These are phyloP conservation scores for Penicillium arizonense DNA, from an alignment of 495 filamentous ascomycete species.

Conservation along the genomic window DNA sequence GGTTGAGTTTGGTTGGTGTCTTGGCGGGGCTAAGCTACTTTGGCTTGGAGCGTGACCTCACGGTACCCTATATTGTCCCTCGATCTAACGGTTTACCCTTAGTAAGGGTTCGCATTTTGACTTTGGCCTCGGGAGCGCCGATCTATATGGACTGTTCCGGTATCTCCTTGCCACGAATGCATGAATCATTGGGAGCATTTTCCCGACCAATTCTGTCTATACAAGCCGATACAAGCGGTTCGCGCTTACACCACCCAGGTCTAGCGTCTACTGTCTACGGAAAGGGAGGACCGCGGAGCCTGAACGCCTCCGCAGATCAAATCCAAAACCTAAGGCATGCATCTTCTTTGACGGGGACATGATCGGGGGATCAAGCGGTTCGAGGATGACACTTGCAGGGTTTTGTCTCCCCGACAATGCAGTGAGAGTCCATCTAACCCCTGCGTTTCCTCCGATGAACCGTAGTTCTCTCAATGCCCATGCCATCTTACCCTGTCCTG, in stretches of 20 bases:
- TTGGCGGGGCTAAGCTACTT: too few species aligned
- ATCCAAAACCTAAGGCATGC: neutral
- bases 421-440: neutral
- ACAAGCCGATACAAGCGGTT: neutral
- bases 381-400: neutral
- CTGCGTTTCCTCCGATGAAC: neutral
- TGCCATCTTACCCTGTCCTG: slow-evolving; percentile 8
- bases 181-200: neutral
- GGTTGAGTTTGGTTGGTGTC: neutral
- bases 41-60: too few species aligned
- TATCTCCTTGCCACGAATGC: neutral
- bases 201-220: neutral
- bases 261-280: too few species aligned
- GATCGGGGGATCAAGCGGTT: neutral
- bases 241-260: neutral
- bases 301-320: neutral
- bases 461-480: neutral
- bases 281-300: too few species aligned
- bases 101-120: too few species aligned
- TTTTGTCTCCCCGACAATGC: neutral
- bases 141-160: too few species aligned
- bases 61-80: too few species aligned
- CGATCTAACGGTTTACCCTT: too few species aligned
- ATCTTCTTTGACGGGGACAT: slow-evolving; percentile 1
- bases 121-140: too few species aligned